Evolutionary conservation across 192 early-diverging fungal species (phyloP), one percentile per base, ranked within the genome.

Genomic region (Entomortierella beljakovae): DNA sequence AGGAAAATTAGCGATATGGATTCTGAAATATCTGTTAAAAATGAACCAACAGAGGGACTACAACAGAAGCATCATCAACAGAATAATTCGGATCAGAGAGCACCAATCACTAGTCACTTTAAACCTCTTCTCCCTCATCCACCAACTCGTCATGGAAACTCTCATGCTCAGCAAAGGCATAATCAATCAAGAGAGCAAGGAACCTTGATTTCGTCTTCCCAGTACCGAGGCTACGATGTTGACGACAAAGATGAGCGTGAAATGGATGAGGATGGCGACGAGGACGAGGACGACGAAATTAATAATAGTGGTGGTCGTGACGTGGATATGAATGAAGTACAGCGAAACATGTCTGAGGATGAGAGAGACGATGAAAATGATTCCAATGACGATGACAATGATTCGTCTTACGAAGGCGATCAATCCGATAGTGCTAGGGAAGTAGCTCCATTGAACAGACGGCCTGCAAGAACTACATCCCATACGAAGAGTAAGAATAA

Each of bases 51-150:
- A 28, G 55, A 51, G 5, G 43, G 35, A 22, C 51, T 56, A 15
- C 68, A 68, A 42, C 54, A 46, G 7, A 25, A 33, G 18, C 49
- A 37, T 1, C 61, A 51, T 15, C 31, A 63, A 3, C 31, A 34
- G 25, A 4, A 37, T 3, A n/a, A 9, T 8, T 37, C 56, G 56
- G 34, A 33, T 15, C 28, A 37, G 29, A 64, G 13, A 37, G 34
- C n/a, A 26, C 3, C 61, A 51, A 51, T 22, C 23, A 32, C 26
- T 25, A 63, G 33, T 37, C 66, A 77, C 49, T 50, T 76, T 38
- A 76, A 76, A 26, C 64, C 52, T 13, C 72, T 68, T 5, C 62
- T 76, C 5, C 80, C 61, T 52, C 50, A 70, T 23, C 70, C 64
- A n/a, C 61, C 35, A n/a, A 53, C 58, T 5, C 56, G 28, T 32